Evolutionary conservation across 1,139 yeast species (phyloP).

Genomic region (Scheffersomyces cryptocercus): DNA sequence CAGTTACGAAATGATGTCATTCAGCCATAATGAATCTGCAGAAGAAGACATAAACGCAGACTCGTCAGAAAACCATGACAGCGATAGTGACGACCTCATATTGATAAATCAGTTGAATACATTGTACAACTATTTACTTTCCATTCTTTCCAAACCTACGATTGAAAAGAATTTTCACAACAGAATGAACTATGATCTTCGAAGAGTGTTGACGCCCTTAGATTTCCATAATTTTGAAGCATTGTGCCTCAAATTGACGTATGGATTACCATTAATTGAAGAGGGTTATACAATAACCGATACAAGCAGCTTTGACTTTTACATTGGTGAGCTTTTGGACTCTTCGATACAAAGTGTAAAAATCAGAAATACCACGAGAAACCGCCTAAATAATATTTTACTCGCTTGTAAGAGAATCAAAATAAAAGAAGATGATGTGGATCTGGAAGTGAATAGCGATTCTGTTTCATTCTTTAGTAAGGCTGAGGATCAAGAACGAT

Average conservation of each 20-base stretch:
- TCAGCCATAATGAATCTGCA: conserved; percentile 1
- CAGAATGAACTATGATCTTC: conserved; percentile 78
- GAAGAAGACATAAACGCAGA: neutral
- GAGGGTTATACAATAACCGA: conserved; percentile 4
- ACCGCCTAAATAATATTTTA: conserved; percentile 31
- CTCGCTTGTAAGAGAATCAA: conserved; percentile 25
- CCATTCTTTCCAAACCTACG: conserved; percentile 77
- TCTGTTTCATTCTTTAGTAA: conserved; percentile 8
- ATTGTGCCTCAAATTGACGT: conserved; percentile 55
- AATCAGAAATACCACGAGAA: conserved; percentile 35
- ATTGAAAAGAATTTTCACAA: conserved; percentile 66
- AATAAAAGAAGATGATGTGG: conserved; percentile 5
- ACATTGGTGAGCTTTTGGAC: conserved; percentile 27
- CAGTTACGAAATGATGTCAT: conserved; percentile 27
- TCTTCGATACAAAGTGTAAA: conserved; percentile 32
- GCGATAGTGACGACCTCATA: conserved; percentile 39
- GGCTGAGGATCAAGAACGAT: conserved; percentile 8
- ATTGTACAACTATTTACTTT: conserved; percentile 76
- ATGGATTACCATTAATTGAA: conserved; percentile 21
- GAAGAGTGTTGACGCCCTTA: conserved; percentile 71
- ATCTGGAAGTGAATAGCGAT: conserved; percentile 5
- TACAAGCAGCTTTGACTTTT: conserved; percentile 25
- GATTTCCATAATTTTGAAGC: conserved; percentile 67
- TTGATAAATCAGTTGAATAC: conserved; percentile 62
- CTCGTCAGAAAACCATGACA: conserved; percentile 5